Base-by-base conservation (phyloP, 2,329 filamentous ascomycete genomes). In the Colletotrichum graminicola region DNA sequence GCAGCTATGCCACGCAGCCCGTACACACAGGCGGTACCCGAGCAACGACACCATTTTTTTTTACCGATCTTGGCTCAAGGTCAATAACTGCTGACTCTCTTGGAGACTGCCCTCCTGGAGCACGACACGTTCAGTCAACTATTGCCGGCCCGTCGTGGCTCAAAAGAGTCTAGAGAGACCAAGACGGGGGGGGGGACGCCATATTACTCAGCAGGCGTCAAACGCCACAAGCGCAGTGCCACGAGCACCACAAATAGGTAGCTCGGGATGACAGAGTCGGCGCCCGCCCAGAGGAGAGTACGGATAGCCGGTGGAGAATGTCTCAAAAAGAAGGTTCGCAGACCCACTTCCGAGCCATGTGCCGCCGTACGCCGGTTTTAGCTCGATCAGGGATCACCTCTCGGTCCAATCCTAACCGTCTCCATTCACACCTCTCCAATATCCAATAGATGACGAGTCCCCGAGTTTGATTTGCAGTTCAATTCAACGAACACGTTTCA, bases 401-500 rank as follows among this genome's bases (percentile, higher is more conserved):
- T n/a, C 12, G 41, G 34, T 29, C 23, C 5, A 11, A 54, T 32
- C 36, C 34, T 52, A n/a, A 8, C 23, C 23, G 16, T 18, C 16
- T 16, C 60, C 36, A 14, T 54, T 21, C 14, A 10, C 34, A 10
- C 5, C 23, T 36, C 45, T 32, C 16, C 16, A 21, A 34, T 43
- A 2, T 21, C 34, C 36, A 57, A 59, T n/a, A 21, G 43, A 11
- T 4, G 34, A 36, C 36, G 43, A 66, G 36, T 29, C 34, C 34
- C 34, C 36, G 12, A 45, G n/a, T 21, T 51, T 43, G 29, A 49
- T 14, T 8, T 51, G 7, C 59, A 12, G 59, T 23, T 52, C 32
- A 47, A 16, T 52, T 68, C 29, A 29, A 29, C 29, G 18, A 29
- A 29, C 45, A 66, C 36, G 21, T 69, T 29, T 65, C 66, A 69